Conservation (phyloP, 768 basidiomycete species). For the Mycena capillaripes region DNA sequence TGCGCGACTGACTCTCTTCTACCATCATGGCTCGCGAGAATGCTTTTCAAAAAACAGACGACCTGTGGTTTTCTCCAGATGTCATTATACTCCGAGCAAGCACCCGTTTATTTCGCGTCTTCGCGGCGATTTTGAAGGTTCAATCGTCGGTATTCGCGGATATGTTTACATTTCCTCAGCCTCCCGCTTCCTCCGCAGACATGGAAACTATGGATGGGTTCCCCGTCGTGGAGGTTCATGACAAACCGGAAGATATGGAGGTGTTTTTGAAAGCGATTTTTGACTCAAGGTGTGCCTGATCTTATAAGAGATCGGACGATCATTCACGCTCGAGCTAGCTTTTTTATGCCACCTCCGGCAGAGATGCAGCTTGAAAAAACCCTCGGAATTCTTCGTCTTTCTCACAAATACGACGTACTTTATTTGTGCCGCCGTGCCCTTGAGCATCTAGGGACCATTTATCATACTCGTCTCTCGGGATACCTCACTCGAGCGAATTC, state of each 20-base stretch:
- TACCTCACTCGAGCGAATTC: neutral
- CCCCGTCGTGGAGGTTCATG: neutral
- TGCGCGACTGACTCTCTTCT: too few relatives aligned
- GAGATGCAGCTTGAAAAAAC: neutral
- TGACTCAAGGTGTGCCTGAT: neutral
- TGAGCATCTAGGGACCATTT: neutral
- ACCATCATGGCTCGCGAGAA: too few relatives aligned
- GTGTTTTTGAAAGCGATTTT: slow-evolving; percentile 4
- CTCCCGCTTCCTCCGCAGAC: neutral
- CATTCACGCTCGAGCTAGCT: neutral
- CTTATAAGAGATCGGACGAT: neutral
- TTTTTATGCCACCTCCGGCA: neutral
- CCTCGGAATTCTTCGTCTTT: neutral
- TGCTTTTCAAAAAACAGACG: neutral
- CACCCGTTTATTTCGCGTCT: neutral
- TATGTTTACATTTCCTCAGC: slow-evolving; percentile 6
- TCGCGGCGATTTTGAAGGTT: neutral
- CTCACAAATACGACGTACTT: slow-evolving; percentile 9
- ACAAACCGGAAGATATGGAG: slow-evolving; percentile 1
- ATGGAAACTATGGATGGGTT: neutral
- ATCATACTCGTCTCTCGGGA: neutral
- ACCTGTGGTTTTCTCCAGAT: slow-evolving; percentile 10
- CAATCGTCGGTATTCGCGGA: neutral
- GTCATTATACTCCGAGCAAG: neutral
- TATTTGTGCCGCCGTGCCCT: slow-evolving; percentile 7